These are phyloP conservation scores for Hyparrhenia diplandra DNA, from an alignment of 176 grass and related monocot species.

Conservation along the genomic window DNA sequence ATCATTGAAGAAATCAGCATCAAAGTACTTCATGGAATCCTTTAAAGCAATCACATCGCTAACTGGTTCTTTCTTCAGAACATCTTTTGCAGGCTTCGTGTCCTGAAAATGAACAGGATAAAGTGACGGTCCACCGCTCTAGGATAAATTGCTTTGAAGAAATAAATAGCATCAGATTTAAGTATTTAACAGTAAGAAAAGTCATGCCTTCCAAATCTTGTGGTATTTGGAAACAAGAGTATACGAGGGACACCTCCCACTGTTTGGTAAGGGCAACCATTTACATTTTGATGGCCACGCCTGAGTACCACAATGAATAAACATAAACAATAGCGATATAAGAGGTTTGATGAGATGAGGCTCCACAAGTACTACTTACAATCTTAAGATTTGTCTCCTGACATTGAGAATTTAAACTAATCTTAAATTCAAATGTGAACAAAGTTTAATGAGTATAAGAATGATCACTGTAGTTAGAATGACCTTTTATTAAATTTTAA, in stretches of 20 bases:
- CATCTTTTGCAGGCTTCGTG: constrained; percentile 28
- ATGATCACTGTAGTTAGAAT: not conserved
- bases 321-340: not conserved
- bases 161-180: not conserved
- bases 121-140: not conserved
- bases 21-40: constrained; percentile 74
- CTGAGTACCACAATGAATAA: constrained; percentile 47
- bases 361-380: not conserved
- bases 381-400: not conserved
- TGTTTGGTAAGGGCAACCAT: constrained; percentile 35
- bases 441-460: too few species aligned
- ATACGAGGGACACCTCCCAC: constrained; percentile 46
- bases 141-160: not conserved
- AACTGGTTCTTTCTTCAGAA: constrained; percentile 29
- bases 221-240: constrained; percentile 55
- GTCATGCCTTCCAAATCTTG: constrained; percentile 80
- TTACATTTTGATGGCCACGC: constrained; percentile 38
- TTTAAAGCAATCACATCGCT: constrained; percentile 42
- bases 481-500: not conserved
- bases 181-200: not conserved
- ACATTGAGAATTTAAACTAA: not conserved
- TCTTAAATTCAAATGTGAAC: not conserved
- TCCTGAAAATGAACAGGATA: constrained; percentile 39
- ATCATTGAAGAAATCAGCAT: constrained; percentile 91
- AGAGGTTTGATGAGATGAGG: not conserved